Conservation (phyloP, 768 basidiomycete species). For the Naganishia vishniacii region DNA sequence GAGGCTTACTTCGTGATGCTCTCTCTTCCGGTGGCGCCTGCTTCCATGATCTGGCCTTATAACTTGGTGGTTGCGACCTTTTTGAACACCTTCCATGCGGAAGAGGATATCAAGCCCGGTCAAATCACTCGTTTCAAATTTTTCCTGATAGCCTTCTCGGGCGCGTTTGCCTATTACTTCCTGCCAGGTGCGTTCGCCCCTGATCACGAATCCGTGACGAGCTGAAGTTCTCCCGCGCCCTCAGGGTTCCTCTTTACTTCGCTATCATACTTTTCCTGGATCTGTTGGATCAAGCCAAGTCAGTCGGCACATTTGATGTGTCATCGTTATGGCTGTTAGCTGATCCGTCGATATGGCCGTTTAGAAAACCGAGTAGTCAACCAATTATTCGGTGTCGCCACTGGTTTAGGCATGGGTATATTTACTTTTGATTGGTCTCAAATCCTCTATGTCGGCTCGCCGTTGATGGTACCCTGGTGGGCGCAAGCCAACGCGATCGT, state of each 20-base stretch:
- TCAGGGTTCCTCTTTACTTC: conserved; percentile 89
- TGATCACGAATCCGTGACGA: too few relatives aligned
- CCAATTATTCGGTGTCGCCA: conserved; percentile 77
- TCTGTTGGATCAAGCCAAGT: conserved; percentile 82
- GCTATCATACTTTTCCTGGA: conserved; percentile 77
- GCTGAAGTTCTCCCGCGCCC: too few relatives aligned
- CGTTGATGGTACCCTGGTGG: conserved; percentile 90
- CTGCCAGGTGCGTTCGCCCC: conserved; percentile 67
- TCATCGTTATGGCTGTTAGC: not conserved
- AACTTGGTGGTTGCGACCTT: conserved; percentile 90
- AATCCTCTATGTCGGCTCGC: conserved; percentile 66
- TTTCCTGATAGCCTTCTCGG: conserved; percentile 63
- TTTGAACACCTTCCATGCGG: conserved; percentile 92
- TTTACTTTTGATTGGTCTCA: conserved; percentile 91
- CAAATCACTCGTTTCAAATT: conserved; percentile 73
- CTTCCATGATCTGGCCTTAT: conserved; percentile 97
- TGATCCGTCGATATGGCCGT: not conserved
- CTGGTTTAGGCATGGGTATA: conserved; percentile 77
- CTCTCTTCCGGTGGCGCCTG: conserved; percentile 67
- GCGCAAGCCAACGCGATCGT: conserved; percentile 81
- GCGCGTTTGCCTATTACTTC: conserved; percentile 78
- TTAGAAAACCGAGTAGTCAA: conserved; percentile 70
- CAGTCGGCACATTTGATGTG: not conserved
- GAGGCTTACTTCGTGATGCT: too few relatives aligned
- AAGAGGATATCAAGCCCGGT: conserved; percentile 59